These are phyloP conservation scores for Colletotrichum sojae DNA, from an alignment of 2,329 filamentous ascomycete genomes.

Conservation along the genomic window DNA sequence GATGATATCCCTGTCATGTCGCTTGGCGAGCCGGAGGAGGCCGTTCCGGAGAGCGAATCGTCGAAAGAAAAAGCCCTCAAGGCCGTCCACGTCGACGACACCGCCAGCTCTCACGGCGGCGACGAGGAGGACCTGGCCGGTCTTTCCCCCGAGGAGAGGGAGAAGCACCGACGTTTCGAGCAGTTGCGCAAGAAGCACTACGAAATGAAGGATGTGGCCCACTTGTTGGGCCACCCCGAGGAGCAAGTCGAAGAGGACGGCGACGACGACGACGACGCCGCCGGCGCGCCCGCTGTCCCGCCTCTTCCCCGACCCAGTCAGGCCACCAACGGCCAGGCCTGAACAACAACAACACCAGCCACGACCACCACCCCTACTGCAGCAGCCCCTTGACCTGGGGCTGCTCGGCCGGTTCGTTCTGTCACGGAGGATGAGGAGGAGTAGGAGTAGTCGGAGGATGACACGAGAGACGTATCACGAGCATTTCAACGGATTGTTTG, in stretches of 20 bases:
- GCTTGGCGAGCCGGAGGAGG: constrained; percentile 91
- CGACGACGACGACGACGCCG: constrained; percentile 57
- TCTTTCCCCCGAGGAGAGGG: constrained; percentile 79
- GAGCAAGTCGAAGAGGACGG: constrained; percentile 74
- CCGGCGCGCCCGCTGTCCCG: constrained; percentile 57
- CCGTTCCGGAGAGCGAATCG: constrained; percentile 65
- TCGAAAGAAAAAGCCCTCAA: constrained; percentile 43
- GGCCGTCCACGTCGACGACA: constrained; percentile 81
- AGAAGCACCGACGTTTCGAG: constrained; percentile 95
- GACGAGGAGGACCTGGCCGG: constrained; percentile 69
- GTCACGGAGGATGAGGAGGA: constrained; percentile 1
- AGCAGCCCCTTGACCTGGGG: neutral
- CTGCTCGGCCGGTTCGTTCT: neutral
- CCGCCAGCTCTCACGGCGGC: constrained; percentile 67
- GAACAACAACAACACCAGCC: constrained; percentile 3
- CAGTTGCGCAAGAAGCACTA: constrained; percentile 95
- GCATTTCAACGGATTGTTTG: constrained; percentile 36
- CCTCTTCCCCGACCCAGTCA: constrained; percentile 52
- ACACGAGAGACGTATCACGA: constrained; percentile 25
- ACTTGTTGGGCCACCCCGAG: constrained; percentile 84
- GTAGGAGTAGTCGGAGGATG: neutral
- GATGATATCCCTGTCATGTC: constrained; percentile 94
- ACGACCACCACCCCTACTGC: neutral
- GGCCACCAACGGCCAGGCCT: constrained; percentile 40
- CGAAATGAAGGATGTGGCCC: constrained; percentile 96